These are phyloP conservation scores for Miscanthus lutarioriparius DNA, from an alignment of 176 grass and related monocot species.

Conservation along the genomic window DNA sequence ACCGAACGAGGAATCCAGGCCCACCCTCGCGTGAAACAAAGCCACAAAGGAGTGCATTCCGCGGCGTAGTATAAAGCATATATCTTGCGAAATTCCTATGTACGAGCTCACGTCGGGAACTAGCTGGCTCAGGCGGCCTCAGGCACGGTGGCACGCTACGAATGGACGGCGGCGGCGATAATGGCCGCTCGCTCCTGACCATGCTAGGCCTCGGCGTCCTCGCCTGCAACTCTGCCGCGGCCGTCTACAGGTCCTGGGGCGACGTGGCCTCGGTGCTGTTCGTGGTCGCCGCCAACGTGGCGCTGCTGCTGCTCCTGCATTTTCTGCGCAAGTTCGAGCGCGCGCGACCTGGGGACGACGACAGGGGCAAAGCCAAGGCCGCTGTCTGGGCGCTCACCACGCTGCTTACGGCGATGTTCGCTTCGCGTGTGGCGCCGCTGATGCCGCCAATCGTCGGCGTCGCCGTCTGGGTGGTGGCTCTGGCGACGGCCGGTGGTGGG, in stretches of 20 bases:
- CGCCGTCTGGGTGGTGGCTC: neutral
- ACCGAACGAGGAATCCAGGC: no score
- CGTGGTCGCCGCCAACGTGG: neutral
- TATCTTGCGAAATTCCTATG: no score
- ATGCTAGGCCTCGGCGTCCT: neutral
- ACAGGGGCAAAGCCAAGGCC: neutral
- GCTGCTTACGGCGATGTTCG: slow-evolving; percentile 22
- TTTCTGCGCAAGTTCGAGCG: neutral
- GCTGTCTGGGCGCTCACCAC: slow-evolving; percentile 13
- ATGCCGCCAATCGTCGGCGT: slow-evolving; percentile 3
- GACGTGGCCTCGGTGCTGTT: neutral
- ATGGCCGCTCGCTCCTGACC: neutral
- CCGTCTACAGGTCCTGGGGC: neutral
- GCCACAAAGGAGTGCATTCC: no score
- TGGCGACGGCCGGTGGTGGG: neutral
- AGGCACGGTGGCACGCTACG: no score
- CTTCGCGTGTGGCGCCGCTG: neutral
- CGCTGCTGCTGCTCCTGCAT: neutral
- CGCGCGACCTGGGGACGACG: neutral
- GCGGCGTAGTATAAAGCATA: no score
- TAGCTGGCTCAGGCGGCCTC: no score
- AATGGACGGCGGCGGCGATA: no score
- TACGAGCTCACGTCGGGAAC: no score
- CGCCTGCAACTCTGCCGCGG: neutral
- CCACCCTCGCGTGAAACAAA: no score